Evolutionary conservation across 345 rosid genomes (phyloP).

Genomic region (Populus davidiana): DNA sequence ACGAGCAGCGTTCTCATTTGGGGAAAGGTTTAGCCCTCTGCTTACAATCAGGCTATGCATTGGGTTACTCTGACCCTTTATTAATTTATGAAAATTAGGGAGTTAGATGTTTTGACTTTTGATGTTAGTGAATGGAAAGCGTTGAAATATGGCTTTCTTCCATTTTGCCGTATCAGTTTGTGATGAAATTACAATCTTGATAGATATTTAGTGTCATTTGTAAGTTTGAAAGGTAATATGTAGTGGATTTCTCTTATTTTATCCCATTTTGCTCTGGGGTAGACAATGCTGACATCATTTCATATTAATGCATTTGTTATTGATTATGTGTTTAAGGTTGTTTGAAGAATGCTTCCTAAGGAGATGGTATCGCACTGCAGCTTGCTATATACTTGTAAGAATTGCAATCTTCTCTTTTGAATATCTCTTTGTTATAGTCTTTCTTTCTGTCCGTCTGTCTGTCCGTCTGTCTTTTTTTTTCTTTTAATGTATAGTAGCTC

Average conservation of each 20-base stretch:
- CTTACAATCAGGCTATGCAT: not conserved
- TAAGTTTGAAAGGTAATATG: not conserved
- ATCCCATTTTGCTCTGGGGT: not conserved
- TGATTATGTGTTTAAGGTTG: conserved; percentile 47
- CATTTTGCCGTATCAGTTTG: not conserved
- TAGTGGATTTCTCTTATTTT: not conserved
- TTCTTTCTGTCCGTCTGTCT: not conserved
- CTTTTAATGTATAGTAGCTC: not conserved
- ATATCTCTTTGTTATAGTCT: not conserved
- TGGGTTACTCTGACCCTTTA: not conserved
- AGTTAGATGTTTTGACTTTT: not conserved
- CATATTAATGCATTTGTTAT: conserved; percentile 1
- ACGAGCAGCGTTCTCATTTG: not conserved
- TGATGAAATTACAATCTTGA: not conserved
- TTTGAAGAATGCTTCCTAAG: conserved; percentile 97
- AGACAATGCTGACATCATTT: not conserved
- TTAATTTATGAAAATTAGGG: not conserved
- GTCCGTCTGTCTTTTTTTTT: not conserved
- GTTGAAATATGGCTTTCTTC: not conserved
- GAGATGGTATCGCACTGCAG: conserved; percentile 99
- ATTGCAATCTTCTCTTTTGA: conserved; percentile 13
- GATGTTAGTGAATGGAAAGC: not conserved
- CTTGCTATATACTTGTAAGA: conserved; percentile 96
- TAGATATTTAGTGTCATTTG: not conserved
- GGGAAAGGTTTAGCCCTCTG: not conserved